phyloP scores from a whole-genome alignment of 2,329 filamentous ascomycete genomes.

The Fusarium nematophilum region DNA sequence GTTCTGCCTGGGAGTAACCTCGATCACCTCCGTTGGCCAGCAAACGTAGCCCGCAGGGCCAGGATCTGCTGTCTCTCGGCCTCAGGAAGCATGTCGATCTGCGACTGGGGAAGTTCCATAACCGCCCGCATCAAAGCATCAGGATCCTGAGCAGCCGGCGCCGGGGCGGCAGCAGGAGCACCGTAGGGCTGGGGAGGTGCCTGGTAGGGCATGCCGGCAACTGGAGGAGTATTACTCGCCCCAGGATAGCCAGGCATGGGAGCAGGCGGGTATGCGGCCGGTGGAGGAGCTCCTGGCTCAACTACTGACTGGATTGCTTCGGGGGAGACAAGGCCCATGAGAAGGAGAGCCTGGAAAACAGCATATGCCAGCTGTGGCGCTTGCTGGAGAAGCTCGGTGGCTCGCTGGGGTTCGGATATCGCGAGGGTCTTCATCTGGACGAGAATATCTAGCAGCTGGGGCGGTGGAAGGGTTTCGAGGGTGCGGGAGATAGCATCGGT shows the following conservation, averaged over 20 bases:
- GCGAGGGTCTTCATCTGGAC: constrained; percentile 93
- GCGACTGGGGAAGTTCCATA: constrained; percentile 80
- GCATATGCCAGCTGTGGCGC: constrained; percentile 95
- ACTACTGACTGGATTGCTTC: constrained; percentile 85
- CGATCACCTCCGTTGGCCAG: constrained; percentile 52
- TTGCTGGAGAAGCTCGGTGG: constrained; percentile 86
- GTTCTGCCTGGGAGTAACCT: background rate
- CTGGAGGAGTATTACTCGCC: constrained; percentile 61
- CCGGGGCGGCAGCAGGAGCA: constrained; percentile 46
- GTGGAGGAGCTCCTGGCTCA: constrained; percentile 64
- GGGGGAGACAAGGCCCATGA: constrained; percentile 92
- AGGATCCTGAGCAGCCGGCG: constrained; percentile 63
- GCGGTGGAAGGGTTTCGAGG: constrained; percentile 84
- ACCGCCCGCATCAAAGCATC: constrained; percentile 84
- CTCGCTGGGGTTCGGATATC: constrained; percentile 82
- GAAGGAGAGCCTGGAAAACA: constrained; percentile 91
- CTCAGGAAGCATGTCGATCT: constrained; percentile 82
- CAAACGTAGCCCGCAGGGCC: constrained; percentile 75
- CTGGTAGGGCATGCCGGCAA: constrained; percentile 58
- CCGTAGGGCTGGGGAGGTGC: constrained; percentile 56
- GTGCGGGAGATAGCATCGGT: constrained; percentile 94
- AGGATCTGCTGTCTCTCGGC: constrained; percentile 83
- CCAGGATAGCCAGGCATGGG: constrained; percentile 52
- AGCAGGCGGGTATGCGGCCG: constrained; percentile 51
- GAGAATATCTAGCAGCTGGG: constrained; percentile 92